Evolutionary conservation across 495 filamentous ascomycete species (phyloP).

Genomic region (Hypoxylon lenormandii): DNA sequence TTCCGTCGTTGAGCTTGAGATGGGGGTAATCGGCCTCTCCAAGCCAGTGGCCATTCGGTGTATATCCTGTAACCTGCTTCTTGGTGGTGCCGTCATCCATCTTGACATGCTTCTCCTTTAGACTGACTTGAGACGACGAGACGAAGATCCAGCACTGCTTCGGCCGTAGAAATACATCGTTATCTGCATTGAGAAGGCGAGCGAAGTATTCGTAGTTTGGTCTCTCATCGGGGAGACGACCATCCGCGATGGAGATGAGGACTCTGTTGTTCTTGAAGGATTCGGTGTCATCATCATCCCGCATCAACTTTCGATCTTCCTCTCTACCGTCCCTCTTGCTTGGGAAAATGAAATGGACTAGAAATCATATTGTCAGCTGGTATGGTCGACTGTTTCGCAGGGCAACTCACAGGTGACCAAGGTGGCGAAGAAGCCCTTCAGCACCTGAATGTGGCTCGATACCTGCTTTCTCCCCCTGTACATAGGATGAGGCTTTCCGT

Average conservation of each 20-base stretch:
- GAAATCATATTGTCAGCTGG: conserved; percentile 4
- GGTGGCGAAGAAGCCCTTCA: conserved; percentile 79
- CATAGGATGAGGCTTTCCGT: conserved; percentile 49
- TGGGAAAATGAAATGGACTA: conserved; percentile 64
- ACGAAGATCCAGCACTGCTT: conserved; percentile 62
- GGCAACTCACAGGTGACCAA: conserved; percentile 49
- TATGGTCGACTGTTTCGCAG: conserved; percentile 9
- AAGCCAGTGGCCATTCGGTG: conserved; percentile 54
- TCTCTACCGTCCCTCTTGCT: conserved; percentile 48
- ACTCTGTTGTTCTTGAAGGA: conserved; percentile 67
- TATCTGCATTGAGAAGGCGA: conserved; percentile 57
- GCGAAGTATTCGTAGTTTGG: conserved; percentile 66
- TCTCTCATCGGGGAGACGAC: conserved; percentile 59
- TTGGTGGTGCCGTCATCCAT: conserved; percentile 48
- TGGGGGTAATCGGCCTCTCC: conserved; percentile 60
- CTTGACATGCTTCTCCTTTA: conserved; percentile 52
- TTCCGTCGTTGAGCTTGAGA: conserved; percentile 58
- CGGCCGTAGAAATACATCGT: conserved; percentile 56
- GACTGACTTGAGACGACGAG: conserved; percentile 55
- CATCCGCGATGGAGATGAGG: conserved; percentile 64
- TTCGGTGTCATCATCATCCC: conserved; percentile 58
- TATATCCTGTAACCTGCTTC: conserved; percentile 48
- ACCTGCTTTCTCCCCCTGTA: conserved; percentile 79
- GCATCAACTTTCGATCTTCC: conserved; percentile 47
- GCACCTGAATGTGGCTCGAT: conserved; percentile 96